Conservation (phyloP, 306 rosid species). For the Prosopis cineraria region DNA sequence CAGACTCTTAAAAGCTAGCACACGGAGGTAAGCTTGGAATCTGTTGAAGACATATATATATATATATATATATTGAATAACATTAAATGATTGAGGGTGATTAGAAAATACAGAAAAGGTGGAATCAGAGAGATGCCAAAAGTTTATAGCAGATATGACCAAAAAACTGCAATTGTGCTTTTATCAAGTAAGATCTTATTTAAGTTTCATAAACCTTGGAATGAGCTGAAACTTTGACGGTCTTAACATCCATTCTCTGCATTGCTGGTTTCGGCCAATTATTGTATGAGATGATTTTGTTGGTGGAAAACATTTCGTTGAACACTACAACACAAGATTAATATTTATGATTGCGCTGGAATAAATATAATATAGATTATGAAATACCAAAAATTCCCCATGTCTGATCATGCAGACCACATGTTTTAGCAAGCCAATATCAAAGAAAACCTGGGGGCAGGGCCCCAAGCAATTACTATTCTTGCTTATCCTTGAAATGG, state of each 20-base stretch:
- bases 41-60: not conserved
- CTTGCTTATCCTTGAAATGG: not conserved
- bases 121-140: conserved; percentile 9
- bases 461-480: not conserved
- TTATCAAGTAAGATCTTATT: conserved; percentile 19
- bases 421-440: not conserved
- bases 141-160: conserved; percentile 17
- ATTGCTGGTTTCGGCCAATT: conserved; percentile 3
- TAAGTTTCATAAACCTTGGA: conserved; percentile 1
- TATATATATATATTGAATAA: not conserved
- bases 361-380: not conserved
- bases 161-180: conserved; percentile 4
- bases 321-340: not conserved
- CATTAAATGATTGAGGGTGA: conserved; percentile 18
- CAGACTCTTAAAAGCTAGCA: conserved; percentile 19
- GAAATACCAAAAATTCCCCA: not conserved
- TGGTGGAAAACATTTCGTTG: not conserved
- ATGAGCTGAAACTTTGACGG: not conserved
- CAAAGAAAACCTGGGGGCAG: not conserved
- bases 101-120: conserved; percentile 7
- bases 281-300: not conserved
- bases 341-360: not conserved
- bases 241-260: conserved; percentile 2
- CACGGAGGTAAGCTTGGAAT: conserved; percentile 26
- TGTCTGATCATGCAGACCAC: conserved; percentile 10